A percentile compares a stretch with the other conserved stretches of the same genome.
Conservation (phyloP, 1,284 basidiomycete genomes). For the Coniferiporia sulphurascens region DNA sequence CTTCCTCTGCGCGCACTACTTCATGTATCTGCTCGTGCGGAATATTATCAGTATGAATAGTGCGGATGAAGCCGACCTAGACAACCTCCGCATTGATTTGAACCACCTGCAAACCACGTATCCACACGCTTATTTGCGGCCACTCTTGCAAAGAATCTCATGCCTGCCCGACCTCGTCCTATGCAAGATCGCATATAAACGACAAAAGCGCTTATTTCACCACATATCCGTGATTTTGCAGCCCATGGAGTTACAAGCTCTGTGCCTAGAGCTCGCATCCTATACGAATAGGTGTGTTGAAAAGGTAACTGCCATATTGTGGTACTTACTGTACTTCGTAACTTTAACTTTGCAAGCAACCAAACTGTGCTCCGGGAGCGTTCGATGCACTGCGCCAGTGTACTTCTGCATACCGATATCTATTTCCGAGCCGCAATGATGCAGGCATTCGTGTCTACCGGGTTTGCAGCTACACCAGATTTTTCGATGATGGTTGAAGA, state of each 20-base stretch:
- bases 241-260: not conserved
- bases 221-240: not conserved
- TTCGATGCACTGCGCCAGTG: not conserved
- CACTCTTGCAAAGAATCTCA: too few relatives aligned
- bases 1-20: too few relatives aligned
- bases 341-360: not conserved
- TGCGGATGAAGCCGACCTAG: too few relatives aligned
- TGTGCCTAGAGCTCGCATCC: not conserved
- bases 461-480: not conserved
- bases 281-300: not conserved
- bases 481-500: not conserved
- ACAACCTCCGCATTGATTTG: not conserved
- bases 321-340: not conserved
- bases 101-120: too few relatives aligned
- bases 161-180: not conserved
- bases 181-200: not conserved
- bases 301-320: not conserved
- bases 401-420: not conserved
- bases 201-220: not conserved
- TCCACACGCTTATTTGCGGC: too few relatives aligned
- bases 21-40: too few relatives aligned
- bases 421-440: not conserved
- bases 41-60: too few relatives aligned
- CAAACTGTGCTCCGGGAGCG: not conserved
- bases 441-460: not conserved